These are phyloP conservation scores for Monosporascus sp. DNA, from an alignment of 2,329 filamentous ascomycete species.

Conservation along the genomic window DNA sequence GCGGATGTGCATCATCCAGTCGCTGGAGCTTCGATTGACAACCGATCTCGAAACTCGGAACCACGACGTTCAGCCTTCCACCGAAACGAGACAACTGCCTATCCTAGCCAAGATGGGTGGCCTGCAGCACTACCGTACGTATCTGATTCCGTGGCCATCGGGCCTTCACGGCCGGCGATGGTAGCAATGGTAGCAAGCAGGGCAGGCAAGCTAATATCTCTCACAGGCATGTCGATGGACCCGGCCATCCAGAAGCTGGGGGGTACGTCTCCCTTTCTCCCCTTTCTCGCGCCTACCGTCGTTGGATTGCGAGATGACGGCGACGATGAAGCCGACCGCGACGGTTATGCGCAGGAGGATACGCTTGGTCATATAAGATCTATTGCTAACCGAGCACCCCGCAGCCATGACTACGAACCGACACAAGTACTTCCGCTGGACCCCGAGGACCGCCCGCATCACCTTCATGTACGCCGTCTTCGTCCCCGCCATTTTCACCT, in stretches of 20 bases:
- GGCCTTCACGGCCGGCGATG: conserved; percentile 2
- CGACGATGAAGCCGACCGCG: neutral
- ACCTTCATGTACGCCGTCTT: conserved; percentile 70
- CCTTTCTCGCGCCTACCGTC: neutral
- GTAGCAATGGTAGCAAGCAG: conserved; percentile 3
- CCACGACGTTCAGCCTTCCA: conserved; percentile 2
- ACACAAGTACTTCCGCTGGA: conserved; percentile 96
- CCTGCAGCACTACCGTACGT: conserved; percentile 38
- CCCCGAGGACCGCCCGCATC: conserved; percentile 71
- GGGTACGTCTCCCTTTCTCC: conserved; percentile 30
- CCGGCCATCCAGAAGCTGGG: conserved; percentile 42
- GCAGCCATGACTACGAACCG: conserved; percentile 79
- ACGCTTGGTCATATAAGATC: neutral
- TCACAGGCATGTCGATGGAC: conserved; percentile 40
- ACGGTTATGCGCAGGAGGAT: neutral
- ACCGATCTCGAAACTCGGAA: neutral
- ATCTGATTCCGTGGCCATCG: neutral
- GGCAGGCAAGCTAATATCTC: conserved; percentile 23
- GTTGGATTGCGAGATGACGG: neutral
- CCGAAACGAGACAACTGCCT: conserved; percentile 12
- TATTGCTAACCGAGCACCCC: conserved; percentile 7
- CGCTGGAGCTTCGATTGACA: neutral
- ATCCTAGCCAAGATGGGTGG: conserved; percentile 35
- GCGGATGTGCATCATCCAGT: neutral
- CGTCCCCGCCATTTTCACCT: conserved; percentile 66